Conservation (phyloP, 1,284 basidiomycete species). For the Ustilago esculenta region DNA sequence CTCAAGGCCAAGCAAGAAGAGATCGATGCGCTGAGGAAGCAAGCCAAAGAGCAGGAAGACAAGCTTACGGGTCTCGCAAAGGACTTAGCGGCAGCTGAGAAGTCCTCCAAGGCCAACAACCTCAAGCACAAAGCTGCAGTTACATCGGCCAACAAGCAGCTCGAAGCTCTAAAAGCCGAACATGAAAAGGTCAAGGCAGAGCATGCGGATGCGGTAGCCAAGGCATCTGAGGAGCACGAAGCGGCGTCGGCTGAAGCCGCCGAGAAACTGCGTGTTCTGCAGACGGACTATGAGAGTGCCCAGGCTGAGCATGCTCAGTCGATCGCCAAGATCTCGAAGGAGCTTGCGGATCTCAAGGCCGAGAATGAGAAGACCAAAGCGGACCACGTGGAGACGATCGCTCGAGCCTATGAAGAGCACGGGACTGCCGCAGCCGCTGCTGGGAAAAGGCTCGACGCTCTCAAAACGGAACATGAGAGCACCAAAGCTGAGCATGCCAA, state of each 20-base stretch:
- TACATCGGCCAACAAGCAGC: conserved; percentile 7
- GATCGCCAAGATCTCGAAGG: conserved; percentile 1
- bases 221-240: conserved; percentile 10
- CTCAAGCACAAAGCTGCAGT: conserved; percentile 32
- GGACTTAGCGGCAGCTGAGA: conserved; percentile 32
- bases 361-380: conserved; percentile 16
- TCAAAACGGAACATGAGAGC: conserved; percentile 12
- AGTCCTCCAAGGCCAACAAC: conserved; percentile 20
- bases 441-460: conserved; percentile 5
- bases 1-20: conserved; percentile 25
- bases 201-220: conserved; percentile 4
- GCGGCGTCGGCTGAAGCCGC: conserved; percentile 5
- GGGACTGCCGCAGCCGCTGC: conserved; percentile 1
- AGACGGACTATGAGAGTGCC: conserved; percentile 17
- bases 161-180: conserved; percentile 21
- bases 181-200: conserved; percentile 19
- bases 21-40: conserved; percentile 12
- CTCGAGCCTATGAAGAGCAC: conserved; percentile 15
- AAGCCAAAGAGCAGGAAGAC: conserved; percentile 14
- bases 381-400: neutral
- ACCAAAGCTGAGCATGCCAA: conserved; percentile 2
- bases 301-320: conserved; percentile 21
- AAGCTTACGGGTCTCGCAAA: conserved; percentile 25
- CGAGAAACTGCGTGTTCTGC: conserved; percentile 2
- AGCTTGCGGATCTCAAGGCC: conserved; percentile 5